Evolutionary conservation across 352 stramenopile species (phyloP).

Genomic region (Globisporangium spinosum): DNA sequence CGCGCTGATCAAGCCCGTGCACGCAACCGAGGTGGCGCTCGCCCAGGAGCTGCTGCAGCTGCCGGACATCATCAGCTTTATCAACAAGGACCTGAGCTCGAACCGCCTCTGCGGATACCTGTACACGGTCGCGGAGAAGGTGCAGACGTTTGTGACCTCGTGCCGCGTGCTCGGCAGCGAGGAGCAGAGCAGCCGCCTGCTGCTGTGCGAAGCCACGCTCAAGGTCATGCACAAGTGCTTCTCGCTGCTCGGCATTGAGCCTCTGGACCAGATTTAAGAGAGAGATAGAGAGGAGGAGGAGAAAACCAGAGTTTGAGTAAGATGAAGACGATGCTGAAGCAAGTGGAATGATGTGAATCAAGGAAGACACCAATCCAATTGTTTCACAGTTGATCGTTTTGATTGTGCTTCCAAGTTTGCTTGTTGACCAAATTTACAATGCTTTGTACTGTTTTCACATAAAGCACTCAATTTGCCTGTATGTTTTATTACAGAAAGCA

Average conservation of each 20-base stretch:
- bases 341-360: too few species aligned
- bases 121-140: constrained; percentile 95
- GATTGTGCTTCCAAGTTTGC: too few species aligned
- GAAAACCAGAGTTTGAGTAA: neutral
- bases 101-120: constrained; percentile 98
- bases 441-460: too few species aligned
- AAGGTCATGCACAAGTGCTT: constrained; percentile 95
- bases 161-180: constrained; percentile 95
- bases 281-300: constrained; percentile 15
- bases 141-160: constrained; percentile 98
- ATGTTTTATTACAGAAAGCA: too few species aligned
- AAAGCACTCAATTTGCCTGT: too few species aligned
- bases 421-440: too few species aligned
- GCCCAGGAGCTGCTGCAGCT: constrained; percentile 95
- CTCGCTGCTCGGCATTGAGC: constrained; percentile 90
- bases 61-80: constrained; percentile 92
- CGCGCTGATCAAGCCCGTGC: constrained; percentile 58
- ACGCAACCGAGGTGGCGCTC: constrained; percentile 89
- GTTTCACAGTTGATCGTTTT: too few species aligned
- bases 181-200: constrained; percentile 94
- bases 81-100: constrained; percentile 94
- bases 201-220: constrained; percentile 94
- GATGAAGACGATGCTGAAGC: neutral
- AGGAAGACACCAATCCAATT: too few species aligned
- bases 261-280: constrained; percentile 93